Conservation (phyloP, 1,139 yeast genomes). For the Yamadazyma aaseri region DNA sequence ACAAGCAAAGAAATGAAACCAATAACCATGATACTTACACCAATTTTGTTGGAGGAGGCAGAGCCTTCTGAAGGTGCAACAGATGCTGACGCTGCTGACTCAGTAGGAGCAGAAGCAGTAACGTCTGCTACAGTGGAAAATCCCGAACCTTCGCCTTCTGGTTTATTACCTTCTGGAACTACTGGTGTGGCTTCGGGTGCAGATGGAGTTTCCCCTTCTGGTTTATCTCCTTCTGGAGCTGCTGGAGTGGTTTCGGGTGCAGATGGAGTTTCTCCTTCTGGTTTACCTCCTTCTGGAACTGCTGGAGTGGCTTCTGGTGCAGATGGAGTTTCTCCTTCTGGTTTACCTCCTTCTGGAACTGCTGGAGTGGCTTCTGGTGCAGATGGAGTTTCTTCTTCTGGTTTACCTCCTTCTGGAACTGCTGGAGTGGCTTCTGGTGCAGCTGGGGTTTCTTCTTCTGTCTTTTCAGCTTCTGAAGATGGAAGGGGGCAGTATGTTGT, state of each 20-base stretch:
- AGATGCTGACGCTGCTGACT: constrained; percentile 1
- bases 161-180: too few relatives aligned
- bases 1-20: constrained; percentile 2
- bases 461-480: neutral
- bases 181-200: too few relatives aligned
- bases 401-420: too few relatives aligned
- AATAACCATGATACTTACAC: constrained; percentile 1
- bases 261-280: too few relatives aligned
- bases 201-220: too few relatives aligned
- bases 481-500: constrained; percentile 4
- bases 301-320: neutral
- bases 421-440: neutral
- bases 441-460: constrained; percentile 3
- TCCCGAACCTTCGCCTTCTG: too few relatives aligned
- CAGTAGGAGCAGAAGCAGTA: constrained; percentile 1
- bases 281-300: too few relatives aligned
- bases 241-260: neutral
- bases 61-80: constrained; percentile 1
- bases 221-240: too few relatives aligned
- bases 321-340: too few relatives aligned
- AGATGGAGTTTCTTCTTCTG: neutral
- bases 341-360: too few relatives aligned
- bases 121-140: too few relatives aligned
- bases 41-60: constrained; percentile 4
- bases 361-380: neutral